Percentiles rank a stretch among this genome's conserved stretches.
These are phyloP conservation scores for Mucor irregularis DNA, from an alignment of 371 early-diverging fungal genomes.

Conservation along the genomic window DNA sequence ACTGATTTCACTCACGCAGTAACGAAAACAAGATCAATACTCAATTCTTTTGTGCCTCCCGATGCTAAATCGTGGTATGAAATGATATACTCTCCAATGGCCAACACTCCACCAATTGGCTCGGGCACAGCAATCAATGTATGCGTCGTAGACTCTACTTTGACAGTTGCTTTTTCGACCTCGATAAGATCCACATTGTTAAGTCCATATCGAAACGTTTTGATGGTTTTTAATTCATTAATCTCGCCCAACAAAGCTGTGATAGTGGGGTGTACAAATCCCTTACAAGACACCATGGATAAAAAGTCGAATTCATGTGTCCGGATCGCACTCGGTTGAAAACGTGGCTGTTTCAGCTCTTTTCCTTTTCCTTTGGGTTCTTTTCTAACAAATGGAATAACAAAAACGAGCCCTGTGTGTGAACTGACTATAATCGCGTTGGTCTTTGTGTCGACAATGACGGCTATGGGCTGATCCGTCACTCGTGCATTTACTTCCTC, in stretches of 20 bases:
- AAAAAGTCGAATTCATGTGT: conserved; percentile 19
- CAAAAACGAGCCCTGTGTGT: conserved; percentile 12
- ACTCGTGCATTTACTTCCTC: background rate
- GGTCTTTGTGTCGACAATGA: background rate
- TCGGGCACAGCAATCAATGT: conserved; percentile 61
- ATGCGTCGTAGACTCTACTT: conserved; percentile 55
- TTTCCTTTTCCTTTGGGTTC: background rate
- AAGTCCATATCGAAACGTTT: background rate
- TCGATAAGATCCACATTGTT: background rate
- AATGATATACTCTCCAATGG: conserved; percentile 72
- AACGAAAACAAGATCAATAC: conserved; percentile 52
- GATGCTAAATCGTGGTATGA: conserved; percentile 48
- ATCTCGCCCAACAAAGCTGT: conserved; percentile 20
- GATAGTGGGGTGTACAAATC: background rate
- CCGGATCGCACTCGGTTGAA: background rate
- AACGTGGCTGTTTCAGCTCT: background rate
- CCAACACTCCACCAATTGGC: conserved; percentile 64
- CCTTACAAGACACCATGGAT: conserved; percentile 12
- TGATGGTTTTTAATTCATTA: conserved; percentile 22
- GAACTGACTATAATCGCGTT: conserved; percentile 13
- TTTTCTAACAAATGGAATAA: conserved; percentile 5
- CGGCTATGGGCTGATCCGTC: conserved; percentile 4
- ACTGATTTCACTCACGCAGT: conserved; percentile 18
- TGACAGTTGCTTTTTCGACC: conserved; percentile 13
- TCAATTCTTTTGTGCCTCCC: conserved; percentile 29